phyloP scores from a whole-genome alignment of 805 yeast species.

The Candida ficus region DNA sequence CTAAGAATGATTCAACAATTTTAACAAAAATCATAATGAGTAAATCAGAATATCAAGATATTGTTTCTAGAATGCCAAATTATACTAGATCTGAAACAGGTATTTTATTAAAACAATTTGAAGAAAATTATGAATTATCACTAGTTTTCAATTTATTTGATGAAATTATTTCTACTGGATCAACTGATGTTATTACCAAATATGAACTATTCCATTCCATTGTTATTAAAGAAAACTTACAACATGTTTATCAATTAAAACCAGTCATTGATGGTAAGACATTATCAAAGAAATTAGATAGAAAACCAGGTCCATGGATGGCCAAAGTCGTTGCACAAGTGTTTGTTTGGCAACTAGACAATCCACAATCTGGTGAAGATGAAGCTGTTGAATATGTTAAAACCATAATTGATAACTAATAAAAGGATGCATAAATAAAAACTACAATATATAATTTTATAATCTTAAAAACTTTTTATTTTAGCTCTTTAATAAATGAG shows the following conservation, averaged over 20 bases:
- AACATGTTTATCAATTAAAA: slow-evolving; percentile 42
- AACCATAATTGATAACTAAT: slow-evolving; percentile 13
- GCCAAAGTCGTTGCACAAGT: slow-evolving; percentile 47
- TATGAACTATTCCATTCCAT: slow-evolving; percentile 16
- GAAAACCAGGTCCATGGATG: slow-evolving; percentile 89
- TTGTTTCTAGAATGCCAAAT: slow-evolving; percentile 26
- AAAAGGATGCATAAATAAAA: background rate
- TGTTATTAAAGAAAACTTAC: slow-evolving; percentile 12
- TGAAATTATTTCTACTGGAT: slow-evolving; percentile 7
- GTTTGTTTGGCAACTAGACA: slow-evolving; percentile 71
- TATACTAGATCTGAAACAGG: slow-evolving; percentile 57
- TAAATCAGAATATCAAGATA: slow-evolving; percentile 21
- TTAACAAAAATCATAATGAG: slow-evolving; percentile 41
- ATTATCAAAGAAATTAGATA: slow-evolving; percentile 42
- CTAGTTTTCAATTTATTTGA: slow-evolving; percentile 26
- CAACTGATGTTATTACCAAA: slow-evolving; percentile 5
- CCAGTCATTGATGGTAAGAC: slow-evolving; percentile 77
- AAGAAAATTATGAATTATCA: slow-evolving; percentile 44
- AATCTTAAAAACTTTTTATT: background rate
- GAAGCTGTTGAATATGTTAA: slow-evolving; percentile 47
- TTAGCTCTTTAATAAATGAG: too few species aligned
- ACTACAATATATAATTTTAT: background rate
- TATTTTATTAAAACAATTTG: slow-evolving; percentile 46
- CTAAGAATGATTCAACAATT: slow-evolving; percentile 48
- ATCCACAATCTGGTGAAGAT: slow-evolving; percentile 50